Evolutionary conservation across 805 yeast genomes (phyloP).

Genomic region (Candida lessepsii): DNA sequence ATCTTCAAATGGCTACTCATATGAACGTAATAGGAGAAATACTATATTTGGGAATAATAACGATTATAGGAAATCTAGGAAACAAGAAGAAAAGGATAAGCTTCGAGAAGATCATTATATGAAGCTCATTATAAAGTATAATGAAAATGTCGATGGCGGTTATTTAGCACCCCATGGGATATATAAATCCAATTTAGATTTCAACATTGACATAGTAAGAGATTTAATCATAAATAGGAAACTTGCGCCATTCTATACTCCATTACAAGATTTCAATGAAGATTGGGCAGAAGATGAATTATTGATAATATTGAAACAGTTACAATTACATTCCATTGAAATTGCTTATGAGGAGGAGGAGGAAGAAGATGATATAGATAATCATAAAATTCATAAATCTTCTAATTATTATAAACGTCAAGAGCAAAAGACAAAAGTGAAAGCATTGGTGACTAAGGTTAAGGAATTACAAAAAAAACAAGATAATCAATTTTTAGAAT

Average conservation of each 20-base stretch:
- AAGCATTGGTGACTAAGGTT: constrained; percentile 31
- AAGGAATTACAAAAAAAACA: constrained; percentile 33
- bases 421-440: constrained; percentile 48
- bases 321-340: constrained; percentile 57
- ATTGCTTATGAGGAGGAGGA: constrained; percentile 50
- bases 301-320: constrained; percentile 43
- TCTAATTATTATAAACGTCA: constrained; percentile 45
- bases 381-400: constrained; percentile 55
- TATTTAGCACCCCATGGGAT: constrained; percentile 89
- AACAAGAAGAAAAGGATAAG: constrained; percentile 54
- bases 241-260: constrained; percentile 88
- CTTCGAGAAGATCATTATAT: constrained; percentile 53
- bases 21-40: constrained; percentile 11
- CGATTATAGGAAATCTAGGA: constrained; percentile 23
- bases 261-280: constrained; percentile 75
- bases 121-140: constrained; percentile 56
- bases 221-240: constrained; percentile 64
- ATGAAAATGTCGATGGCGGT: constrained; percentile 91
- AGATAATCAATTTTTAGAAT: constrained; percentile 34
- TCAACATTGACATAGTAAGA: constrained; percentile 70
- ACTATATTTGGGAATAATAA: constrained; percentile 12
- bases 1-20: constrained; percentile 7
- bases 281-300: constrained; percentile 73
- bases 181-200: constrained; percentile 75
- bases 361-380: constrained; percentile 63